These are phyloP conservation scores for Luffa aegyptiaca DNA, from an alignment of 306 rosid genomes.

Conservation along the genomic window DNA sequence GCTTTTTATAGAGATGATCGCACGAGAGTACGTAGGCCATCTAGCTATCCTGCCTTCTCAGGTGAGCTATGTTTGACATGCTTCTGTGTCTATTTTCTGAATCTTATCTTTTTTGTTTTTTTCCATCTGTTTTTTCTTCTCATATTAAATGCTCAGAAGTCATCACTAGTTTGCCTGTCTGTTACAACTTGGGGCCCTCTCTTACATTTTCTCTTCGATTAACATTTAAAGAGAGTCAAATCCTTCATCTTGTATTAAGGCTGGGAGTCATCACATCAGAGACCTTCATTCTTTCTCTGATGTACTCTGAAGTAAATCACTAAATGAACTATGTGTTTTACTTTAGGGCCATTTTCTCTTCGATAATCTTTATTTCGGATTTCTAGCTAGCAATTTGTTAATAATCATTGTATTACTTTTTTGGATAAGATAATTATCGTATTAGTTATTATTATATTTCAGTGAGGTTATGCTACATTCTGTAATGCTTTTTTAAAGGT, in stretches of 20 bases:
- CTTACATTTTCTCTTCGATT: not conserved
- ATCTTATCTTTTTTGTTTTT: not conserved
- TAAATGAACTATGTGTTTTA: not conserved
- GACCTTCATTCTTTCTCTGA: too few relatives aligned
- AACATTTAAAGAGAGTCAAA: not conserved
- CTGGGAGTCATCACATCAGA: too few relatives aligned
- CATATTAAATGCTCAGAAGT: not conserved
- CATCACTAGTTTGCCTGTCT: not conserved
- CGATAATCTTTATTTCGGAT: not conserved
- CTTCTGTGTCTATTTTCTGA: not conserved
- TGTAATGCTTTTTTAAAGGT: conserved; percentile 35
- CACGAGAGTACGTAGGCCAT: conserved; percentile 43
- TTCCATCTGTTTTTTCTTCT: not conserved
- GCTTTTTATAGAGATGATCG: conserved; percentile 83
- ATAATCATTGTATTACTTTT: not conserved
- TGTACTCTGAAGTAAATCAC: not conserved
- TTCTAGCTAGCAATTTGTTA: not conserved
- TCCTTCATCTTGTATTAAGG: too few relatives aligned
- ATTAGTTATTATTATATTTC: not conserved
- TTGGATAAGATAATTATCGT: not conserved
- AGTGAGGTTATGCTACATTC: not conserved
- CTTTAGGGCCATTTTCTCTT: not conserved
- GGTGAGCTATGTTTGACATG: conserved; percentile 44
- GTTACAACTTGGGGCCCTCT: not conserved
- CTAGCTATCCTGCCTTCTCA: conserved; percentile 53